Percentiles rank a stretch among this genome's conserved stretches.
Conservation (phyloP, 1,284 basidiomycete genomes). For the Abortiporus biennis region DNA sequence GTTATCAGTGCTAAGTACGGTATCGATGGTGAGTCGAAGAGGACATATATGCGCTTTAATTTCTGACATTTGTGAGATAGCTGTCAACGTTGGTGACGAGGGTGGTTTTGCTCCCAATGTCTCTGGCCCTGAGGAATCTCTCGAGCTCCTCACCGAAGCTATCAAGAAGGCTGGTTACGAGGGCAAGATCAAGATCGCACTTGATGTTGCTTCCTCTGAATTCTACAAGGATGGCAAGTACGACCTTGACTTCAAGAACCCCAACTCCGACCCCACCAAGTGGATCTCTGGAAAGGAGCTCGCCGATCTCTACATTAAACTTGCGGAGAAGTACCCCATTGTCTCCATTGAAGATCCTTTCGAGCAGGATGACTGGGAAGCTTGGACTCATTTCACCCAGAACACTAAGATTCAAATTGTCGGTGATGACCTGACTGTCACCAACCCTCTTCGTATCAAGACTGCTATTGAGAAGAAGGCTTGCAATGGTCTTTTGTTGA, state of each 20-base stretch:
- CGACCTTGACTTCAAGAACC: constrained; percentile 99
- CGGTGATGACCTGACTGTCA: constrained; percentile 98
- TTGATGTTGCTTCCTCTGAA: constrained; percentile 99
- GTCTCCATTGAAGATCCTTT: constrained; percentile 99
- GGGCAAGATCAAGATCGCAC: constrained; percentile 97
- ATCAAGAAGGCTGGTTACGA: constrained; percentile 98
- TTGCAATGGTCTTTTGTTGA: constrained; percentile 97
- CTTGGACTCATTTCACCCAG: constrained; percentile 90
- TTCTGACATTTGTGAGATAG: constrained; percentile 39
- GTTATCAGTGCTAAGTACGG: constrained; percentile 99
- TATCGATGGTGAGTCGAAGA: constrained; percentile 81
- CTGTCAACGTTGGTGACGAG: constrained; percentile 99
- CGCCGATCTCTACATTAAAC: constrained; percentile 87
- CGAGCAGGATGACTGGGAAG: constrained; percentile 99
- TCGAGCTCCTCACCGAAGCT: constrained; percentile 93
- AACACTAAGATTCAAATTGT: constrained; percentile 84
- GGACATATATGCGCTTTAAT: constrained; percentile 8
- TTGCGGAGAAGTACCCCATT: constrained; percentile 91
- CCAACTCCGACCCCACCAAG: constrained; percentile 96
- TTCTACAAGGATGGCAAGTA: constrained; percentile 99
- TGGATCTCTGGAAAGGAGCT: constrained; percentile 94
- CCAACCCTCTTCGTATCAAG: constrained; percentile 97
- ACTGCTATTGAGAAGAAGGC: constrained; percentile 99
- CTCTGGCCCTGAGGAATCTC: constrained; percentile 93
- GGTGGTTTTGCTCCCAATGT: constrained; percentile 99